Base-by-base conservation (phyloP, 768 basidiomycete species). In the Lactarius deliciosus region DNA sequence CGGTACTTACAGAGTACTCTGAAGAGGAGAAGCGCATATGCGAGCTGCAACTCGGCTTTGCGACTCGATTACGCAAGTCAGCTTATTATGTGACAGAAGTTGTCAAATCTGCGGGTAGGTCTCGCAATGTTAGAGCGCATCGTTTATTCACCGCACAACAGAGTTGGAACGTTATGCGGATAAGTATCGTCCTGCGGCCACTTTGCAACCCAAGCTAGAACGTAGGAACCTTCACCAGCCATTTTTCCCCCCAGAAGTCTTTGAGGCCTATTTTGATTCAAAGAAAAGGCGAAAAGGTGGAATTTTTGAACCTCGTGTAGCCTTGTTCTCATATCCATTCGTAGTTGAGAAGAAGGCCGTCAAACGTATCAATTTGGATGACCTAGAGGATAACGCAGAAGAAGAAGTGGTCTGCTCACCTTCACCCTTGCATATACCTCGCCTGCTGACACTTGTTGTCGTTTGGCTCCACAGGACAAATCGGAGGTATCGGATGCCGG, bases 151-250 rank as follows among this genome's bases (percentile, higher is more conserved):
- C 18, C 61, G 22, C 20, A 68, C 63, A 68, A 30, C 70, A 91
- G 92, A 92, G 53, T 77, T 94, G 5, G 85, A 89, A 53, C 86
- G 90, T 34, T 94, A 92, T 74, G 92, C 91, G 20, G 92, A 94
- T 76, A 91, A 90, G 76, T 92, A 93, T 74, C 83, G 87, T 8
- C 85, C 87, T 2, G 86, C 86, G 9, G 75, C 79, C 7, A 73
- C 81, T 8, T 81, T 83, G 1, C 86, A 87, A 64, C 90, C 91
- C 13, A 79, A 83, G 45, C 79, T 94, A 65, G 89, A 87, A 74
- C 82, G 85, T 59, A 86, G 83, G 69, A 86, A 91, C 32, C 77
- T 94, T 4, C 84, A 92, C 67, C 82, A 83, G 63, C 83, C 88
- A 0, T 93, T 91, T 79, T 94, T 94, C 71, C 92, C 92, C 6